These are phyloP conservation scores for Novymonas esmeraldas DNA, from an alignment of 208 protist species.

Conservation along the genomic window DNA sequence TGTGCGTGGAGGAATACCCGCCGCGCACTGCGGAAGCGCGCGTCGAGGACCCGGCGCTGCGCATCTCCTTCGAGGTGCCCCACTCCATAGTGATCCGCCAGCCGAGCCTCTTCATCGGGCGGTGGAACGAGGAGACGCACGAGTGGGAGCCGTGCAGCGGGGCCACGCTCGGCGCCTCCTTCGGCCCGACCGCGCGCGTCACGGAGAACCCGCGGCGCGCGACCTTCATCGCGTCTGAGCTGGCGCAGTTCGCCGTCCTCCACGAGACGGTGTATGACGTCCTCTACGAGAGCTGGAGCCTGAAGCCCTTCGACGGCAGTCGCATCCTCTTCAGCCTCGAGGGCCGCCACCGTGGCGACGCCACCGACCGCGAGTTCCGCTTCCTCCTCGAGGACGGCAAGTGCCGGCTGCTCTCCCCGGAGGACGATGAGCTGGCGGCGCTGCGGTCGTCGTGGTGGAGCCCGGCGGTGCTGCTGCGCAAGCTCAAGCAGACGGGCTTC, in stretches of 20 bases:
- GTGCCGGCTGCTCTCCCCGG: slow-evolving; percentile 82
- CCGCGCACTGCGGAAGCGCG: slow-evolving; percentile 51
- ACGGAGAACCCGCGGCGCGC: slow-evolving; percentile 47
- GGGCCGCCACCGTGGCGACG: slow-evolving; percentile 73
- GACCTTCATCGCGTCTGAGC: slow-evolving; percentile 74
- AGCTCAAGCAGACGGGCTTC: slow-evolving; percentile 83
- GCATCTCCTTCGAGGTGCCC: slow-evolving; percentile 88
- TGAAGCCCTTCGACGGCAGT: slow-evolving; percentile 74
- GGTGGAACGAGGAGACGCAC: slow-evolving; percentile 60
- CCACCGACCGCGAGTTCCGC: slow-evolving; percentile 86
- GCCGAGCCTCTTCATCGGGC: slow-evolving; percentile 82
- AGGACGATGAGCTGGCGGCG: slow-evolving; percentile 71
- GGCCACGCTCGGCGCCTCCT: slow-evolving; percentile 54
- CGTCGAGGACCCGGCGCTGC: slow-evolving; percentile 73
- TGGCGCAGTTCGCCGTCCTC: slow-evolving; percentile 87
- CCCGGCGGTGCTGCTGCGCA: slow-evolving; percentile 79
- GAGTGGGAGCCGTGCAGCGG: slow-evolving; percentile 90
- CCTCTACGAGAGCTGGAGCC: slow-evolving; percentile 85
- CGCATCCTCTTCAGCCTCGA: slow-evolving; percentile 80
- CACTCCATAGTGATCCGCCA: slow-evolving; percentile 80
- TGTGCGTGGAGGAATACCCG: slow-evolving; percentile 85
- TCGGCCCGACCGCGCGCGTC: slow-evolving; percentile 32
- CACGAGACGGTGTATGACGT: slow-evolving; percentile 92
- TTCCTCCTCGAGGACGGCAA: slow-evolving; percentile 78
- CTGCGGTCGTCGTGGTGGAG: slow-evolving; percentile 71